Percentiles rank a stretch among this genome's conserved stretches.
Evolutionary conservation across 352 stramenopile species (phyloP).

Genomic region (Phytophthora pistaciae): DNA sequence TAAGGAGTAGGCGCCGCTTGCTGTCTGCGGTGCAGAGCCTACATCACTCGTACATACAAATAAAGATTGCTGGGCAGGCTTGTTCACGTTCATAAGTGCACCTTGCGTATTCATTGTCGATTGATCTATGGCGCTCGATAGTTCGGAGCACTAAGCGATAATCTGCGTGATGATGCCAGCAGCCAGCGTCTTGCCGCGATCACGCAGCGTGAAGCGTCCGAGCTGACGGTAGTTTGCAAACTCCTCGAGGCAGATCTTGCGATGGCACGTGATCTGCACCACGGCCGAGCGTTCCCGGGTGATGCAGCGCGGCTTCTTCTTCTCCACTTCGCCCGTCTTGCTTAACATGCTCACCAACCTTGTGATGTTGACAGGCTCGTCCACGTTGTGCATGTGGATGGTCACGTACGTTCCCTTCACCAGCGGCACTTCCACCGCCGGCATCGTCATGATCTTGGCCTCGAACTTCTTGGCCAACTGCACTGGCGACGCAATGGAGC

Average conservation of each 20-base stretch:
- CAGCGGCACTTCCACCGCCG: constrained; percentile 82
- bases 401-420: constrained; percentile 87
- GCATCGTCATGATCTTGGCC: constrained; percentile 93
- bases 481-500: constrained; percentile 82
- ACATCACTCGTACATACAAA: constrained; percentile 13
- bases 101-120: constrained; percentile 24
- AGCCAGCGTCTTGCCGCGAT: constrained; percentile 83
- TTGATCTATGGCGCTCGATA: constrained; percentile 24
- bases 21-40: constrained; percentile 3
- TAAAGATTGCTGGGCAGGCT: constrained; percentile 12
- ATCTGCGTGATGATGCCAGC: constrained; percentile 90
- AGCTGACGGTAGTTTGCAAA: constrained; percentile 86
- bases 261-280: constrained; percentile 83
- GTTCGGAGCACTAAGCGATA: constrained; percentile 49
- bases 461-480: constrained; percentile 80
- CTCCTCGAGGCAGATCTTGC: constrained; percentile 82
- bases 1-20: constrained; percentile 61
- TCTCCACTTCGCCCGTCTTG: constrained; percentile 81
- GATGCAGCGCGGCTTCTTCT: constrained; percentile 87
- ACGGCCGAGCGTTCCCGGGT: constrained; percentile 86
- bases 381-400: constrained; percentile 89
- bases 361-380: constrained; percentile 86
- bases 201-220: constrained; percentile 84
- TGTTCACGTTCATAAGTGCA: constrained; percentile 11
- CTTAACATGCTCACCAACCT: constrained; percentile 80